phyloP scores from a whole-genome alignment of 78 protist genomes.

The Planoprotostelium fungivorum region DNA sequence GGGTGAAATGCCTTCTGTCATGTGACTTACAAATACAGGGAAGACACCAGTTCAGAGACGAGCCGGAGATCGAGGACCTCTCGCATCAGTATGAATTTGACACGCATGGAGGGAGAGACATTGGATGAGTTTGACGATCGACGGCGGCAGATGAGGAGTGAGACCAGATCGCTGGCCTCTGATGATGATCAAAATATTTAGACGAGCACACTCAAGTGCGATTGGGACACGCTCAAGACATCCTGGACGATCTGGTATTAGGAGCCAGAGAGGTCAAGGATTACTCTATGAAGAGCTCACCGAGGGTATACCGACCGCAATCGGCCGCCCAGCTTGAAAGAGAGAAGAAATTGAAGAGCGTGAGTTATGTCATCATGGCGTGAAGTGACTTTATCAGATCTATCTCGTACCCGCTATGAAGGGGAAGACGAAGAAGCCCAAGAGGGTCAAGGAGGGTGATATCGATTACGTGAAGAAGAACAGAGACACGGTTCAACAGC shows the following conservation, averaged over 20 bases:
- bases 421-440: neutral
- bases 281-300: neutral
- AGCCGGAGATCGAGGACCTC: no score
- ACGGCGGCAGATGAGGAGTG: neutral
- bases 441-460: no score
- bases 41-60: no score
- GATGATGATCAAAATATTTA: neutral
- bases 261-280: neutral
- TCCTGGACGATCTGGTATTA: neutral
- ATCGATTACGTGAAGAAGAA: neutral
- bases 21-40: no score
- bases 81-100: no score
- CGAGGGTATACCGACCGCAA: neutral
- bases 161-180: neutral
- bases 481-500: neutral
- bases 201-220: neutral
- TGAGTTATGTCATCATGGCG: neutral
- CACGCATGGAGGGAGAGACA: no score
- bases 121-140: no score
- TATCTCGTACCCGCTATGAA: neutral
- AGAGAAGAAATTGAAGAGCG: neutral
- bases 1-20: no score
- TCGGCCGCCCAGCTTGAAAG: neutral
- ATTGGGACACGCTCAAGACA: neutral
- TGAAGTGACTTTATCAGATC: neutral